Base-by-base conservation (phyloP, 306 rosid species). In the Quercus rubra region DNA sequence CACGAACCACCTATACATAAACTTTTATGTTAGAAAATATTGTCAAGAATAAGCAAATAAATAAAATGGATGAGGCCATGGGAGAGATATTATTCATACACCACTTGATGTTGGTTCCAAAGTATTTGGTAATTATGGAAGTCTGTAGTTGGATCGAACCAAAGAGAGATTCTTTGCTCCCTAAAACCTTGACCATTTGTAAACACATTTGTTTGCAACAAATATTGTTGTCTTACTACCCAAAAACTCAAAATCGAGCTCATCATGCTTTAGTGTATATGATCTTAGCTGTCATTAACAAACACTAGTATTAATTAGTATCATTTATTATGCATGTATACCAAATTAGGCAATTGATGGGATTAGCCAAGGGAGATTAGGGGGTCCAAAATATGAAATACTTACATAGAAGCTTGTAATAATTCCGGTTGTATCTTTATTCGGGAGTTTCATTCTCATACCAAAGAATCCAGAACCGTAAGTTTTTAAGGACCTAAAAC, bases 201-300 rank as follows among this genome's bases (percentile, higher is more conserved):
- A 17, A n/a, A 58, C 18, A 79, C 62, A 58, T 79, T 86, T 21
- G 86, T 86, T 21, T 63, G 79, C 14, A 86, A 18, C 25, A 73
- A 3, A 77, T 76, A 51, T 6, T 51, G 82, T 5, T 8, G 59
- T n/a, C 7, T 11, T 23, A 13, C 35, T 66, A 0, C 84, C 86
- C 62, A 86, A 23, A 3, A 86, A 77, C 31, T 83, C 86, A n/a
- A 83, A 86, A 69, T 86, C 89, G 25, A 70, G 28, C 78, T 86
- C 83, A 46, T 86, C 78, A 6, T 77, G 77, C 6, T 5, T 52
- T 12, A 0, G 17, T 5, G 14, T 46, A 3, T 73, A 18, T 46
- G 88, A 75, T 17, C 9, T 18, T 52, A 85, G 52, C 88, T 85
- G 72, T 55, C 46, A 41, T 41, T 41, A 41, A 41, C 46, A 41